Evolutionary conservation across 1,284 basidiomycete species (phyloP).

Genomic region (Volvariella surrecta): DNA sequence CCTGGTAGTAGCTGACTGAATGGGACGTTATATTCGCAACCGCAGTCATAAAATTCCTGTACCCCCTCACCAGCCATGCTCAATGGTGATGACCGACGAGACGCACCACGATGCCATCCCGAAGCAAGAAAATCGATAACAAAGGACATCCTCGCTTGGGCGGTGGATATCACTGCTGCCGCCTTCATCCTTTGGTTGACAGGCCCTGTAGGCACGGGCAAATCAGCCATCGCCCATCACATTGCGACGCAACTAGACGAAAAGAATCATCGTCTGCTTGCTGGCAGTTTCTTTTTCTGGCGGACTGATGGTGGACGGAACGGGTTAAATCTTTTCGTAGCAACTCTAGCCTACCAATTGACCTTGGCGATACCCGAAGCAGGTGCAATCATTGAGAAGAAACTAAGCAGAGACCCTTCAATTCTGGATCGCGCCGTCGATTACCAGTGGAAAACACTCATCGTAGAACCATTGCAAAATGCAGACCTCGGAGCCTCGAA

Average conservation of each 20-base stretch:
- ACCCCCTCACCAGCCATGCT: no score
- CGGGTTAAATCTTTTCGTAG: background rate
- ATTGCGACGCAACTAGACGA: background rate
- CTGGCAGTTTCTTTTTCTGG: conserved; percentile 1
- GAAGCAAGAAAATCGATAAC: background rate
- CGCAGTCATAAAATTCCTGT: no score
- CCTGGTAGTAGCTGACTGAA: no score
- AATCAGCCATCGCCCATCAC: background rate
- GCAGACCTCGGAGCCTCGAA: background rate
- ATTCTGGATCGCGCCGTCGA: background rate
- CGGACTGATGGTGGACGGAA: background rate
- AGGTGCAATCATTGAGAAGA: background rate
- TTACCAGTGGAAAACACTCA: background rate
- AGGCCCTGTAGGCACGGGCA: background rate
- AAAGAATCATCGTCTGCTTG: background rate
- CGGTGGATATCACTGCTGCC: background rate
- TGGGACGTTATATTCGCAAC: no score
- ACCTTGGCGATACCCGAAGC: background rate
- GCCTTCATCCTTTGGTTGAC: background rate
- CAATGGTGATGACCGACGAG: background rate
- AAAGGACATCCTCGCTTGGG: background rate
- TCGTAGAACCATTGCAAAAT: background rate
- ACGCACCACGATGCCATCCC: background rate
- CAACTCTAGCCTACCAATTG: background rate
- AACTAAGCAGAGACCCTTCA: background rate